A percentile compares a stretch with the other conserved stretches of the same genome.
phyloP scores from a whole-genome alignment of 1,284 basidiomycete species.

The Volvariella volvacea region DNA sequence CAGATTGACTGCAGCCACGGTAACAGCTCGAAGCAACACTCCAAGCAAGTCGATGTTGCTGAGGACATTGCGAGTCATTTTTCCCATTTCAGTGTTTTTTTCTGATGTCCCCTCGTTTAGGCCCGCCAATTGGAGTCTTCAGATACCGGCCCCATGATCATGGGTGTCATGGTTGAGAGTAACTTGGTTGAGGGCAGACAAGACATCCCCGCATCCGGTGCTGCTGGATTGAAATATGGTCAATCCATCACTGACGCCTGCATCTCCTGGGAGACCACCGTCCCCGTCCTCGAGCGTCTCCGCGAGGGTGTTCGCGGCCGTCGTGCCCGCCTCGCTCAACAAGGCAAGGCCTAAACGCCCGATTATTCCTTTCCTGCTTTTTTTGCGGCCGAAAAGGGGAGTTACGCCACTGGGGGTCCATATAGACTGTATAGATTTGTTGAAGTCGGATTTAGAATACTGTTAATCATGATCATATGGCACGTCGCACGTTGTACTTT shows the following conservation, averaged over 20 bases:
- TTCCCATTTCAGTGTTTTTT: not conserved
- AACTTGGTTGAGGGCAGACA: conserved; percentile 90
- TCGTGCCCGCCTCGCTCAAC: conserved; percentile 42
- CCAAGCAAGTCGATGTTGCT: conserved; percentile 79
- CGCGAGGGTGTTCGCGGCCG: conserved; percentile 77
- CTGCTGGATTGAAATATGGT: conserved; percentile 77
- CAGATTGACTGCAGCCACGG: conserved; percentile 95
- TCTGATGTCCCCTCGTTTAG: conserved; percentile 26
- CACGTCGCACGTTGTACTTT: too few species aligned
- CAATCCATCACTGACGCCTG: conserved; percentile 90
- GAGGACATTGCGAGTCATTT: conserved; percentile 66
- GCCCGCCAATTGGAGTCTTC: conserved; percentile 64
- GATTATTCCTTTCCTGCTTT: not conserved
- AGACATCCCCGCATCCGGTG: conserved; percentile 76
- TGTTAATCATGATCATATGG: too few species aligned
- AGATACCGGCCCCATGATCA: conserved; percentile 72
- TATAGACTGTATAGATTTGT: too few species aligned
- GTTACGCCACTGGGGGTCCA: too few species aligned
- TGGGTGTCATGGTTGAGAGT: conserved; percentile 98
- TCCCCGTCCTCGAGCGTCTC: conserved; percentile 74
- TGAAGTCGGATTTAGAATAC: too few species aligned
- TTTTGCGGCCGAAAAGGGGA: too few species aligned
- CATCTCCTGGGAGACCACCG: conserved; percentile 84
- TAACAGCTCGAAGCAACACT: conserved; percentile 86
- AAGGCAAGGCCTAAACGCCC: conserved; percentile 16